phyloP scores from a whole-genome alignment of 345 rosid genomes.

The Dipteronia sinensis region DNA sequence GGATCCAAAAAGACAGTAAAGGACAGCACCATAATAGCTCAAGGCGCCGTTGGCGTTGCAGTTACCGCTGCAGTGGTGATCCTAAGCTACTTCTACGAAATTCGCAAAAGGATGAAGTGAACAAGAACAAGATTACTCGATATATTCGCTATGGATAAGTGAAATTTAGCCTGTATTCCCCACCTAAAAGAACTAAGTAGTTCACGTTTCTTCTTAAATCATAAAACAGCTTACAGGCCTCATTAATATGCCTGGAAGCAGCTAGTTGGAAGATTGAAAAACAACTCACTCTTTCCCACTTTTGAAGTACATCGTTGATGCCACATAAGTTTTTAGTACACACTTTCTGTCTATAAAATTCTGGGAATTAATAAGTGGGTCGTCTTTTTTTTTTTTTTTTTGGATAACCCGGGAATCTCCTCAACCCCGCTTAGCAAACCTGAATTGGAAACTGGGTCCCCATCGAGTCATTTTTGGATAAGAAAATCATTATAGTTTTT shows the following conservation, averaged over 20 bases:
- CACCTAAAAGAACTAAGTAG: neutral
- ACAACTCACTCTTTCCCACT: neutral
- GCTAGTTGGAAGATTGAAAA: neutral
- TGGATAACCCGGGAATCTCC: too few relatives aligned
- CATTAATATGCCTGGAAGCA: neutral
- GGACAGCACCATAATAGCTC: slow-evolving; percentile 65
- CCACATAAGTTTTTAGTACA: neutral
- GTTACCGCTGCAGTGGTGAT: slow-evolving; percentile 85
- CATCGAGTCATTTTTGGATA: too few relatives aligned
- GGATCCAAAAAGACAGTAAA: slow-evolving; percentile 37
- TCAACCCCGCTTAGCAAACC: too few relatives aligned
- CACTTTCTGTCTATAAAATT: too few relatives aligned
- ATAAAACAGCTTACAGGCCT: neutral
- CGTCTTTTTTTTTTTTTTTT: neutral
- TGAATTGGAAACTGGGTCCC: too few relatives aligned
- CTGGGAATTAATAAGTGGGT: neutral
- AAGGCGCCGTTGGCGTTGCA: slow-evolving; percentile 78
- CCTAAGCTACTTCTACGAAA: slow-evolving; percentile 77
- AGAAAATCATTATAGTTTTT: too few relatives aligned
- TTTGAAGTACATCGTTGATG: neutral
- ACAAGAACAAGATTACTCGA: slow-evolving; percentile 19
- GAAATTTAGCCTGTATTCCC: neutral
- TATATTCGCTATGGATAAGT: neutral
- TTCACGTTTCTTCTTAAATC: neutral
- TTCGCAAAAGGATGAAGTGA: slow-evolving; percentile 67